These are phyloP conservation scores for Cronartium ribicola DNA, from an alignment of 1,284 basidiomycete genomes.

Conservation along the genomic window DNA sequence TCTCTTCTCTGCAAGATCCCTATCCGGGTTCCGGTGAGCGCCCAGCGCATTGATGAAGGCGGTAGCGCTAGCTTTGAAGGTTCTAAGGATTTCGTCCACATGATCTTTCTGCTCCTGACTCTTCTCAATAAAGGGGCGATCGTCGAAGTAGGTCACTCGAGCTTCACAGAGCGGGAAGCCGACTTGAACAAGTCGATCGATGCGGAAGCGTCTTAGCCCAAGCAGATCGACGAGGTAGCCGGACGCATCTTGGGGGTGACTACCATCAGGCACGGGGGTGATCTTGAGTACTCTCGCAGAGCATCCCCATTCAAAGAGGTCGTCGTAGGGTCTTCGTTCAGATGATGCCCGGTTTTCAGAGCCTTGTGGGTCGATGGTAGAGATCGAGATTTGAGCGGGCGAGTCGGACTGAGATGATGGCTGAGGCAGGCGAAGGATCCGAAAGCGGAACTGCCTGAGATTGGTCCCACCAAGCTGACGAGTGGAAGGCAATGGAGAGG, in stretches of 20 bases:
- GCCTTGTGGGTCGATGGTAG: background rate
- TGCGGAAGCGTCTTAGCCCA: background rate
- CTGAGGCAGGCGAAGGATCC: background rate
- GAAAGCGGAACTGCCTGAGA: background rate
- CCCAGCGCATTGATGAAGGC: conserved; percentile 13
- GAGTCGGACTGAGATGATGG: background rate
- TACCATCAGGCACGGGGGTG: background rate
- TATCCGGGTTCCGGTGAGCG: background rate
- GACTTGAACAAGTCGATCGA: conserved; percentile 5
- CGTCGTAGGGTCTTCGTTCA: background rate
- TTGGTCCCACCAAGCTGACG: background rate
- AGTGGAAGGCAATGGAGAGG: background rate
- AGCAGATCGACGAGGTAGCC: background rate
- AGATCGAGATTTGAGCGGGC: background rate
- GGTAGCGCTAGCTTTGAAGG: conserved; percentile 1
- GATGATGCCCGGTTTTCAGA: background rate
- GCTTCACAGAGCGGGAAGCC: background rate
- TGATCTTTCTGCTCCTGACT: background rate
- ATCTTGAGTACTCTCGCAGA: background rate
- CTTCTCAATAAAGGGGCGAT: background rate
- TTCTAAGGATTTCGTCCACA: background rate
- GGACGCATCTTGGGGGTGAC: background rate
- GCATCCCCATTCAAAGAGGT: conserved; percentile 9
- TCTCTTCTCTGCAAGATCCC: background rate
- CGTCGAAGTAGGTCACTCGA: background rate